phyloP scores from a whole-genome alignment of 1,284 basidiomycete genomes.

The Apiotrichum siamense region DNA sequence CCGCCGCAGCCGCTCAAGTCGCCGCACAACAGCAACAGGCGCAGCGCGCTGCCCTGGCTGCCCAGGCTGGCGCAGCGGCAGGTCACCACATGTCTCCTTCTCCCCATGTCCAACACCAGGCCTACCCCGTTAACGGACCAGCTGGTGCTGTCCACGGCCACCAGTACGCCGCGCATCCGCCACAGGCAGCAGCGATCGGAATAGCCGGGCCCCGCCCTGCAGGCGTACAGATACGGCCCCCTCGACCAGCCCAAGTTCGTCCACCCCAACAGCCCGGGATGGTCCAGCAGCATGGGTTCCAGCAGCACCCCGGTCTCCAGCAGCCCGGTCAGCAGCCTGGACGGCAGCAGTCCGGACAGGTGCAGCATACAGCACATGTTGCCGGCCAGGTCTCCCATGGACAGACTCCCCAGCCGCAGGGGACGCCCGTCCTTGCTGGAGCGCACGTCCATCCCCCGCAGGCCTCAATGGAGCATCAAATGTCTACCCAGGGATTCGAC shows the following conservation, averaged over 20 bases:
- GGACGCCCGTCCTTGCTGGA: conserved; percentile 14
- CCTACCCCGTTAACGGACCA: conserved; percentile 26
- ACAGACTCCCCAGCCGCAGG: conserved; percentile 15
- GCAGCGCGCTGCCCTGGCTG: conserved; percentile 3
- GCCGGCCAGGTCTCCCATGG: conserved; percentile 11
- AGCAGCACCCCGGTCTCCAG: conserved; percentile 16
- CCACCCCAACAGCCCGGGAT: conserved; percentile 10
- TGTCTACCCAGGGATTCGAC: conserved; percentile 22
- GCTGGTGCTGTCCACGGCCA: conserved; percentile 15
- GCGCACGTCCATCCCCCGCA: conserved; percentile 16
- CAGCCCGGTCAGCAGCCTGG: conserved; percentile 19
- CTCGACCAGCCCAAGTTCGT: conserved; percentile 8
- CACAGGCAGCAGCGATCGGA: conserved; percentile 15
- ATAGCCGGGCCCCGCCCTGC: conserved; percentile 6
- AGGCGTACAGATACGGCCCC: conserved; percentile 16
- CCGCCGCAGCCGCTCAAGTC: neutral
- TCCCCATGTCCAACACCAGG: conserved; percentile 39
- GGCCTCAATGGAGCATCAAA: conserved; percentile 16
- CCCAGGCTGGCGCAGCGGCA: conserved; percentile 6
- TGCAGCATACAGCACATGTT: conserved; percentile 19
- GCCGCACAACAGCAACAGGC: conserved; percentile 3
- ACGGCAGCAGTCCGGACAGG: conserved; percentile 16
- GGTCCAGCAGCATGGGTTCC: conserved; percentile 13
- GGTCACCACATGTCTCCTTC: conserved; percentile 27
- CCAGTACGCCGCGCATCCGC: conserved; percentile 16